phyloP scores from a whole-genome alignment of 208 protist species.

The Polymyxa betae region DNA sequence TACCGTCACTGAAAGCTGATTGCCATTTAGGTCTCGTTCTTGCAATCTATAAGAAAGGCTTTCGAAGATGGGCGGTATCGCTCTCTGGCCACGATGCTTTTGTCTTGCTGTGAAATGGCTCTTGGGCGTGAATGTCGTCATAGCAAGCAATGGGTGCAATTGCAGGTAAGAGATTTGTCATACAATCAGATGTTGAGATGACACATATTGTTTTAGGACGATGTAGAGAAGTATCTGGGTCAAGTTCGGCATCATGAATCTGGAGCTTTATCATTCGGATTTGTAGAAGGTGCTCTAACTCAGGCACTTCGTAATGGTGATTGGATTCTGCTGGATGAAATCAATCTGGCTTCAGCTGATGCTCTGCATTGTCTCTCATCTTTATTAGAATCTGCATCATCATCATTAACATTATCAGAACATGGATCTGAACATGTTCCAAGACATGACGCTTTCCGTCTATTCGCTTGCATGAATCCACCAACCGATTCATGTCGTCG shows the following conservation, averaged over 20 bases:
- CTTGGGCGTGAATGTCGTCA: not conserved
- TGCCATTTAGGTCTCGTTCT: not conserved
- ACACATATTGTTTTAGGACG: not conserved
- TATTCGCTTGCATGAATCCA: constrained; percentile 99
- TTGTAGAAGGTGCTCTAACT: constrained; percentile 93
- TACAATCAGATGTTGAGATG: constrained; percentile 69
- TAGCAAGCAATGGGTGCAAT: not conserved
- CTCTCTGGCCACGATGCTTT: constrained; percentile 21
- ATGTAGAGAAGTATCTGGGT: not conserved
- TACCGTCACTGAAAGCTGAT: not conserved
- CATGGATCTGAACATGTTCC: constrained; percentile 64
- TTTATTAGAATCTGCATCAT: constrained; percentile 62
- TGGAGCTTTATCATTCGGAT: constrained; percentile 92
- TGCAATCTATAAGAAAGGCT: not conserved
- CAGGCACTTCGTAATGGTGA: constrained; percentile 91
- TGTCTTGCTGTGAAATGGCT: not conserved
- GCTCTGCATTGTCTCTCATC: constrained; percentile 84
- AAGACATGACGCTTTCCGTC: constrained; percentile 94
- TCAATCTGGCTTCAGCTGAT: constrained; percentile 97
- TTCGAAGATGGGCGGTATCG: constrained; percentile 53
- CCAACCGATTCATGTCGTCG: constrained; percentile 99
- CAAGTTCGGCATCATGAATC: constrained; percentile 51
- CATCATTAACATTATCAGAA: constrained; percentile 57
- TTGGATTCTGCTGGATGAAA: constrained; percentile 99
- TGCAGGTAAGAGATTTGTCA: constrained; percentile 77